A percentile compares a stretch with the other conserved stretches of the same genome.
Conservation (phyloP, 768 basidiomycete species). For the Mycena rebaudengoi region DNA sequence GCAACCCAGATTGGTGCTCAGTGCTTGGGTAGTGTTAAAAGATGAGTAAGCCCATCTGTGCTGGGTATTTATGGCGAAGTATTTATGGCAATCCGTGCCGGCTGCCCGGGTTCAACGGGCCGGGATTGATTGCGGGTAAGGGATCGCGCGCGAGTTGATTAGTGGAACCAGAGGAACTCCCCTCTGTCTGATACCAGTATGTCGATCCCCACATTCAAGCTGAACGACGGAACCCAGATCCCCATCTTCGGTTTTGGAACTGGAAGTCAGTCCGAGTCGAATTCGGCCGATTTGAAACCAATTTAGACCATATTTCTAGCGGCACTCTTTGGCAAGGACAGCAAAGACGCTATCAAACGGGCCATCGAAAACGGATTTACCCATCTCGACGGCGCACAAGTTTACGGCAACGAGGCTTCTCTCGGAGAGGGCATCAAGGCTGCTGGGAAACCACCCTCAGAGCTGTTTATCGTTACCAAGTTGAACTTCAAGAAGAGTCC, state of each 20-base stretch:
- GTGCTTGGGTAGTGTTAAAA: slow-evolving; percentile 74
- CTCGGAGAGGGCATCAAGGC: slow-evolving; percentile 60
- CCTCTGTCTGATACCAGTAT: background rate
- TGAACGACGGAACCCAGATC: slow-evolving; percentile 63
- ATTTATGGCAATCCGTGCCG: background rate
- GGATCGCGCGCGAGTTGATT: too few relatives aligned
- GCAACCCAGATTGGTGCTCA: slow-evolving; percentile 60
- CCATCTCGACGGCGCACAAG: slow-evolving; percentile 73
- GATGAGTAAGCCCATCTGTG: too few relatives aligned
- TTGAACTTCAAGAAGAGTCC: slow-evolving; percentile 51
- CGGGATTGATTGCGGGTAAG: too few relatives aligned
- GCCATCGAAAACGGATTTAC: slow-evolving; percentile 67
- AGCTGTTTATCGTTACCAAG: slow-evolving; percentile 73
- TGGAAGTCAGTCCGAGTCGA: slow-evolving; percentile 45
- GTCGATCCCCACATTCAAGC: slow-evolving; percentile 30
- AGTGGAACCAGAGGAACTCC: too few relatives aligned
- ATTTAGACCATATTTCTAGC: slow-evolving; percentile 26
- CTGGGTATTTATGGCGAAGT: slow-evolving; percentile 3
- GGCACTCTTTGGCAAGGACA: slow-evolving; percentile 56
- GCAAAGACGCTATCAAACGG: slow-evolving; percentile 43
- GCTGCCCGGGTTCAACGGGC: too few relatives aligned
- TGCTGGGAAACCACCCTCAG: slow-evolving; percentile 59
- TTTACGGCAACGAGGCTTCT: slow-evolving; percentile 63
- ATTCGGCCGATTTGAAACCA: background rate
- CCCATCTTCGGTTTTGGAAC: slow-evolving; percentile 73